phyloP scores from a whole-genome alignment of 495 filamentous ascomycete genomes.

The Xylaria telfairii region DNA sequence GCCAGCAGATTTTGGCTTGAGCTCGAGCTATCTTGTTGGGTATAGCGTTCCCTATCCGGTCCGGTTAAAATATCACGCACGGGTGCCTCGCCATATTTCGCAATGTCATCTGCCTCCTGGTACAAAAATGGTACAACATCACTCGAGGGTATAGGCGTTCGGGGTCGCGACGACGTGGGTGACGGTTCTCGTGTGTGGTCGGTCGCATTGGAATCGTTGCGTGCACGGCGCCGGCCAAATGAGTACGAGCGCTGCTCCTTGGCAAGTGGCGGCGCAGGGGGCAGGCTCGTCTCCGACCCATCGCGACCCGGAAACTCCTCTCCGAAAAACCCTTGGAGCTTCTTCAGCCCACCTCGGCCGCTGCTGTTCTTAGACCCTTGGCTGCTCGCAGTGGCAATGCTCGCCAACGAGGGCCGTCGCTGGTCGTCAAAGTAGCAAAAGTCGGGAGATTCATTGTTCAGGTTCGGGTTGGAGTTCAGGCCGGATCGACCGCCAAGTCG shows the following conservation, averaged over 20 bases:
- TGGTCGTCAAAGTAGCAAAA: constrained; percentile 71
- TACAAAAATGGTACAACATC: constrained; percentile 96
- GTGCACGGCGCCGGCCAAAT: constrained; percentile 65
- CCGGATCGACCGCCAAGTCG: constrained; percentile 66
- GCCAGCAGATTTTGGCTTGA: constrained; percentile 25
- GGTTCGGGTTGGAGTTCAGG: constrained; percentile 41
- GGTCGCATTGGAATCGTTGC: constrained; percentile 77
- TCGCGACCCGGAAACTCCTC: constrained; percentile 77
- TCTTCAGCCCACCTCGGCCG: constrained; percentile 68
- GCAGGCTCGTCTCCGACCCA: constrained; percentile 75
- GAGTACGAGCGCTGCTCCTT: constrained; percentile 64
- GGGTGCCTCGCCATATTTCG: constrained; percentile 81
- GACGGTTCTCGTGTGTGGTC: constrained; percentile 67
- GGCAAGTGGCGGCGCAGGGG: constrained; percentile 54
- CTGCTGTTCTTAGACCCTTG: constrained; percentile 84
- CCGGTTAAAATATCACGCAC: constrained; percentile 74
- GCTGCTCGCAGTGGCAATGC: constrained; percentile 84
- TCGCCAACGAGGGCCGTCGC: constrained; percentile 86
- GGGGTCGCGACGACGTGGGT: constrained; percentile 71
- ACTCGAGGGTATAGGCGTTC: constrained; percentile 85
- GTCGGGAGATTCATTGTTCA: constrained; percentile 71
- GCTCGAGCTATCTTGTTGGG: constrained; percentile 34
- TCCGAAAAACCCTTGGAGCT: constrained; percentile 84
- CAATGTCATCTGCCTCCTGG: constrained; percentile 86
- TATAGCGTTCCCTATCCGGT: constrained; percentile 70